These are phyloP conservation scores for Akanthomyces lecanii DNA, from an alignment of 2,329 filamentous ascomycete species.

Conservation along the genomic window DNA sequence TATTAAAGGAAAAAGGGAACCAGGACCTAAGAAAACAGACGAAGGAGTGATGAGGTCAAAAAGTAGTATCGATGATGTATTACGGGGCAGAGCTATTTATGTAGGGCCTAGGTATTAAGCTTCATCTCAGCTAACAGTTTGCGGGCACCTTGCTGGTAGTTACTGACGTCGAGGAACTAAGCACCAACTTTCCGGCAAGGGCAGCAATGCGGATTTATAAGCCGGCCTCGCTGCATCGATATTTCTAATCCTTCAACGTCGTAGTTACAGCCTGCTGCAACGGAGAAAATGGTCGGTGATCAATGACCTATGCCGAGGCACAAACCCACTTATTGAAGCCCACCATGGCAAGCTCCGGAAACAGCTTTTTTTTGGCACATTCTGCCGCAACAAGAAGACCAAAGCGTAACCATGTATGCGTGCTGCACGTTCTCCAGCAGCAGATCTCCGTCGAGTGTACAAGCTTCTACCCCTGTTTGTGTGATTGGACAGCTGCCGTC, in stretches of 20 bases:
- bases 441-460: too few species aligned
- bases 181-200: neutral
- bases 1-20: too few species aligned
- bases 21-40: neutral
- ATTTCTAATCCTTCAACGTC: neutral
- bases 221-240: neutral
- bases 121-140: neutral
- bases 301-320: neutral
- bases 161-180: neutral
- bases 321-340: neutral
- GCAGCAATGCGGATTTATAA: slow-evolving; percentile 4
- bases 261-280: neutral
- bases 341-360: neutral
- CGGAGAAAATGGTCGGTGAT: slow-evolving; percentile 3
- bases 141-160: neutral
- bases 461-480: too few species aligned
- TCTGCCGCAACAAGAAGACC: too few species aligned
- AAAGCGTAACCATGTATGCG: too few species aligned
- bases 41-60: neutral
- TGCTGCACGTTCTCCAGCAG: neutral
- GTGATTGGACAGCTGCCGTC: neutral
- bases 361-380: neutral
- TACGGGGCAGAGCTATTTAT: neutral
- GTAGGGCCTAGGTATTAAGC: neutral
- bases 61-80: neutral